Percentiles rank a stretch among this genome's conserved stretches.
These are phyloP conservation scores for Annona cherimola DNA, from an alignment of 164 flowering plant genomes.

Conservation along the genomic window DNA sequence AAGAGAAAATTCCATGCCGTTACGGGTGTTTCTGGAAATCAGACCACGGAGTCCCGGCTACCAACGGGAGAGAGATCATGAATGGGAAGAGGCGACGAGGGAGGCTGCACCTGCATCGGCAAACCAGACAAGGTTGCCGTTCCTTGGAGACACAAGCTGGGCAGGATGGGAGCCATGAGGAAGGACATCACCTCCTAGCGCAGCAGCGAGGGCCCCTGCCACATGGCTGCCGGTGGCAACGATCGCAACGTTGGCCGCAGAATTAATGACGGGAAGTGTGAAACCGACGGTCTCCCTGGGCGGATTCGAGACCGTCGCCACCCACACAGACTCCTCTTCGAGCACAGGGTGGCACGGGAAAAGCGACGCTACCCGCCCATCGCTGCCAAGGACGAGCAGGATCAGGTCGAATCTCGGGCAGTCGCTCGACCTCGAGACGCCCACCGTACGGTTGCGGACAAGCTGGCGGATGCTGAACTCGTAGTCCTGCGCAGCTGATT, in stretches of 20 bases:
- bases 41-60: no score
- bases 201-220: slow-evolving; percentile 14
- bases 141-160: slow-evolving; percentile 19
- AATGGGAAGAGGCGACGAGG: neutral
- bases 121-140: slow-evolving; percentile 32
- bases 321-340: slow-evolving; percentile 24
- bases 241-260: slow-evolving; percentile 31
- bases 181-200: slow-evolving; percentile 5
- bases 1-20: no score
- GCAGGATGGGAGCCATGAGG: slow-evolving; percentile 19
- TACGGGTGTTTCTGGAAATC: no score
- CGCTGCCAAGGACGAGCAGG: slow-evolving; percentile 26
- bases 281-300: slow-evolving; percentile 24
- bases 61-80: neutral
- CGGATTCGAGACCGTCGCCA: slow-evolving; percentile 15
- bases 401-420: slow-evolving; percentile 32
- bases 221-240: slow-evolving; percentile 21
- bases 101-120: slow-evolving; percentile 24
- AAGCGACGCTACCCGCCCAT: slow-evolving; percentile 28
- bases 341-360: slow-evolving; percentile 19
- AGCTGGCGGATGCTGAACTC: slow-evolving; percentile 35
- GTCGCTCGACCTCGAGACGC: slow-evolving; percentile 25
- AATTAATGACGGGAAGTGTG: slow-evolving; percentile 36
- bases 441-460: slow-evolving; percentile 33
- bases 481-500: slow-evolving; percentile 37